Percentiles rank a stretch among this genome's conserved stretches.
These are phyloP conservation scores for Cucurbita maxima DNA, from an alignment of 306 rosid genomes.

Conservation along the genomic window DNA sequence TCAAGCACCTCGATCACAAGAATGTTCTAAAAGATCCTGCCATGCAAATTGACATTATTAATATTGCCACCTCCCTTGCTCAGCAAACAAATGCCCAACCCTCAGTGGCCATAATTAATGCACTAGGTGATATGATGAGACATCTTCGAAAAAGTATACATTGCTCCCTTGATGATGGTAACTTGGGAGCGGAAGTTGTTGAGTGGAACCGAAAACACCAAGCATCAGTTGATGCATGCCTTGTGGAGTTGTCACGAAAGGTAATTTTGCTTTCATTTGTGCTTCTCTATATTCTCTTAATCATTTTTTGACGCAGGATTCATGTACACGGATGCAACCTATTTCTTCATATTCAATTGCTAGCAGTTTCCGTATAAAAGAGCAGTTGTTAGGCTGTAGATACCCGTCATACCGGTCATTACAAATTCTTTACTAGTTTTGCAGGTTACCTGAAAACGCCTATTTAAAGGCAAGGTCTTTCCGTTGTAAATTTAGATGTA, in stretches of 20 bases:
- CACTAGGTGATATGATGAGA: slow-evolving; percentile 72
- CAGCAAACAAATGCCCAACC: slow-evolving; percentile 53
- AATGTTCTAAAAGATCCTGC: slow-evolving; percentile 52
- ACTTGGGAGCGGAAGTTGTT: slow-evolving; percentile 30
- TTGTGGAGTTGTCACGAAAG: slow-evolving; percentile 62
- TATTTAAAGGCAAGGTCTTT: background rate
- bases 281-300: background rate
- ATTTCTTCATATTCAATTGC: background rate
- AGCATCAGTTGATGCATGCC: slow-evolving; percentile 76
- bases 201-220: slow-evolving; percentile 52
- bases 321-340: background rate
- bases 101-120: slow-evolving; percentile 60
- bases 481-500: background rate
- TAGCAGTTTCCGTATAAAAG: background rate
- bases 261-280: slow-evolving; percentile 15
- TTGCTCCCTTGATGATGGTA: slow-evolving; percentile 48
- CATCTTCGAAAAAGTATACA: slow-evolving; percentile 75
- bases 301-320: background rate
- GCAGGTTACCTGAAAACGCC: background rate
- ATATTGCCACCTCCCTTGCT: slow-evolving; percentile 61
- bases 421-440: background rate
- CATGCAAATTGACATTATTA: slow-evolving; percentile 76
- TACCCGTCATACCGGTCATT: background rate
- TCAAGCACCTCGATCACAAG: slow-evolving; percentile 91
- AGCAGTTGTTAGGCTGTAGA: background rate